Conservation (phyloP, 164 flowering plant species). For the Piper longum region DNA sequence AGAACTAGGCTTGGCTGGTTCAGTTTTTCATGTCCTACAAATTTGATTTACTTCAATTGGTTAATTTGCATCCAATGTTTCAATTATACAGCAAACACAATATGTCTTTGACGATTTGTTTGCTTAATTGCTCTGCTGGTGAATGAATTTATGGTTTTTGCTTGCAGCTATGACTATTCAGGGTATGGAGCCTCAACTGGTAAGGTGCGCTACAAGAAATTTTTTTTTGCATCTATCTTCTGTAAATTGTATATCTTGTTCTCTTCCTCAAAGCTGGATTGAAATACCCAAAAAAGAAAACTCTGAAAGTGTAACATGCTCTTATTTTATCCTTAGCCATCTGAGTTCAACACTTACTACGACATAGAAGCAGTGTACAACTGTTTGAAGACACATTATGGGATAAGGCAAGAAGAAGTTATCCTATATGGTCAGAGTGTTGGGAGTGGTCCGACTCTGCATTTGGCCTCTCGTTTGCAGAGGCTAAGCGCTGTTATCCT, state of each 20-base stretch:
- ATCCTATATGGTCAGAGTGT: constrained; percentile 90
- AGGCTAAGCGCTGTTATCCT: constrained; percentile 70
- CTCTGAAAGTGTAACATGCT: background rate
- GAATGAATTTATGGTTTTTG: background rate
- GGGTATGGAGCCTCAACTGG: constrained; percentile 97
- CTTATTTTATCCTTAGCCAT: constrained; percentile 29
- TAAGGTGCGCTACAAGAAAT: constrained; percentile 38
- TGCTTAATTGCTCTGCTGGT: background rate
- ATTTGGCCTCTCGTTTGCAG: constrained; percentile 56
- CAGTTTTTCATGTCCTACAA: no score
- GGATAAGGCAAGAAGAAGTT: constrained; percentile 66
- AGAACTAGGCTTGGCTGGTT: no score
- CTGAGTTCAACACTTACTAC: constrained; percentile 80
- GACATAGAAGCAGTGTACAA: constrained; percentile 88
- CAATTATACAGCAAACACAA: no score
- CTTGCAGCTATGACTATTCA: constrained; percentile 83
- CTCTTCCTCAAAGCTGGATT: background rate
- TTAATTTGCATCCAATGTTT: no score
- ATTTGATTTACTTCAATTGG: no score
- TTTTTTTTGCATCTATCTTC: background rate
- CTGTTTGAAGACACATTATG: constrained; percentile 70
- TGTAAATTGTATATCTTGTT: background rate
- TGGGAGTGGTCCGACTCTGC: constrained; percentile 91
- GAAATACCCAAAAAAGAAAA: background rate
- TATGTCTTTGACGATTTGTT: background rate